phyloP scores from a whole-genome alignment of 352 stramenopile species.

The Pythium sp. region DNA sequence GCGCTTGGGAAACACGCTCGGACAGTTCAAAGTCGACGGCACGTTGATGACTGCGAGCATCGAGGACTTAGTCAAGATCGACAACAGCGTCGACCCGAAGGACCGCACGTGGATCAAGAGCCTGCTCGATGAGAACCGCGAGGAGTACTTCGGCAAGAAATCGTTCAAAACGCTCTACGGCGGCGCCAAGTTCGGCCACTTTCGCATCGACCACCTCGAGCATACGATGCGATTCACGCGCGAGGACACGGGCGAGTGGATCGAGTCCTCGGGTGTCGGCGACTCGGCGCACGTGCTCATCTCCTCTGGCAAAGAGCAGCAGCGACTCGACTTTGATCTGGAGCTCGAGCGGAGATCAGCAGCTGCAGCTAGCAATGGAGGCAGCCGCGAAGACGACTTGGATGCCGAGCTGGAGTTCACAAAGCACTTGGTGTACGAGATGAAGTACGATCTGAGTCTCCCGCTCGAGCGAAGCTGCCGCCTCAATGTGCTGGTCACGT shows the following conservation, averaged over 20 bases:
- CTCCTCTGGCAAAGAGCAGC: conserved; percentile 24
- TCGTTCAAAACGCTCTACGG: conserved; percentile 47
- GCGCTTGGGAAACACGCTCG: conserved; percentile 32
- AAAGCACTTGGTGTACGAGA: conserved; percentile 18
- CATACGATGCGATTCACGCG: conserved; percentile 55
- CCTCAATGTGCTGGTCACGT: conserved; percentile 13
- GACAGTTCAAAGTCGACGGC: conserved; percentile 11
- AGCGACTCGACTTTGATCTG: conserved; percentile 10
- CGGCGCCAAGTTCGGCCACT: conserved; percentile 51
- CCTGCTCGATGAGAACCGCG: conserved; percentile 19
- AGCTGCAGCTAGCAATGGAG: not conserved
- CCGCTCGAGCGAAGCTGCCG: conserved; percentile 17
- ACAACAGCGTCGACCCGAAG: conserved; percentile 4
- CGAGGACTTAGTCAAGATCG: conserved; percentile 12
- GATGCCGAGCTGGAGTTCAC: conserved; percentile 18
- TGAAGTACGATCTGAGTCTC: conserved; percentile 14
- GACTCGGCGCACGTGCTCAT: conserved; percentile 48
- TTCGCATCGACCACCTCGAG: conserved; percentile 62
- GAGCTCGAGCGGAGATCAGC: not conserved
- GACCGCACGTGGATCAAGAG: conserved; percentile 27
- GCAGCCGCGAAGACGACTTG: conserved; percentile 3
- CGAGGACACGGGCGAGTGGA: conserved; percentile 65
- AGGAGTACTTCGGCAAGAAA: conserved; percentile 12
- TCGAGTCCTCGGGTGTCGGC: conserved; percentile 51
- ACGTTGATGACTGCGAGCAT: conserved; percentile 1